These are phyloP conservation scores for Glycine tomentella DNA, from an alignment of 306 rosid species.

Conservation along the genomic window DNA sequence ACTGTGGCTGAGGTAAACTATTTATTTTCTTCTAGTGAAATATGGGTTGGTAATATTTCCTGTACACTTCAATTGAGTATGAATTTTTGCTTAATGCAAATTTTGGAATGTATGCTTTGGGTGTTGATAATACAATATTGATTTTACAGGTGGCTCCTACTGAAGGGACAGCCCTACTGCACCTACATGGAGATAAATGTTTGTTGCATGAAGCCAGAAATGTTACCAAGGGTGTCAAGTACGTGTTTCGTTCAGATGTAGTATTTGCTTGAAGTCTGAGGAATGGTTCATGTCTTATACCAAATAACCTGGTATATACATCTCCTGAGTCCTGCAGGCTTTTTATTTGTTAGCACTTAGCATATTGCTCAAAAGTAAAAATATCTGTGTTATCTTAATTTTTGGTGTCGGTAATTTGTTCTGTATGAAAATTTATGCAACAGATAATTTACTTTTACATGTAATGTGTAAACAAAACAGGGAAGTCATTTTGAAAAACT, in stretches of 20 bases:
- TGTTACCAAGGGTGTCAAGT: slow-evolving; percentile 81
- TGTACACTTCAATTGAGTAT: slow-evolving; percentile 8
- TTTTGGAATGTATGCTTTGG: slow-evolving; percentile 43
- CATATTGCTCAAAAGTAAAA: not conserved
- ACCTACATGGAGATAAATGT: slow-evolving; percentile 89
- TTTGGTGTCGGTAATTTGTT: slow-evolving; percentile 14
- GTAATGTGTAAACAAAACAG: not conserved
- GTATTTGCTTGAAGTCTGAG: slow-evolving; percentile 63
- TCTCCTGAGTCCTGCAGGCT: slow-evolving; percentile 29
- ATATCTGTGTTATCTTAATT: slow-evolving; percentile 13
- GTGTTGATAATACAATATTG: slow-evolving; percentile 39
- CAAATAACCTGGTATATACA: slow-evolving; percentile 35
- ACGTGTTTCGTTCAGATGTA: slow-evolving; percentile 87
- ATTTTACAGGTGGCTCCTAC: slow-evolving; percentile 75
- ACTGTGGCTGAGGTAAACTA: slow-evolving; percentile 77
- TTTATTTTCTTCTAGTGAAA: slow-evolving; percentile 10
- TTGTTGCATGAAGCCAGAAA: slow-evolving; percentile 95
- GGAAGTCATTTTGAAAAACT: slow-evolving; percentile 15
- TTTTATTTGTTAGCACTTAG: slow-evolving; percentile 28
- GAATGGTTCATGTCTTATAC: slow-evolving; percentile 37
- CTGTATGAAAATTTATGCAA: slow-evolving; percentile 20
- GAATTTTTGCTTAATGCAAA: not conserved
- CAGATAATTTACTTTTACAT: slow-evolving; percentile 9
- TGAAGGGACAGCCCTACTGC: slow-evolving; percentile 95
- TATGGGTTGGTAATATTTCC: slow-evolving; percentile 6